Evolutionary conservation across 192 early-diverging fungal species (phyloP).

Genomic region (Coemansia sp.): DNA sequence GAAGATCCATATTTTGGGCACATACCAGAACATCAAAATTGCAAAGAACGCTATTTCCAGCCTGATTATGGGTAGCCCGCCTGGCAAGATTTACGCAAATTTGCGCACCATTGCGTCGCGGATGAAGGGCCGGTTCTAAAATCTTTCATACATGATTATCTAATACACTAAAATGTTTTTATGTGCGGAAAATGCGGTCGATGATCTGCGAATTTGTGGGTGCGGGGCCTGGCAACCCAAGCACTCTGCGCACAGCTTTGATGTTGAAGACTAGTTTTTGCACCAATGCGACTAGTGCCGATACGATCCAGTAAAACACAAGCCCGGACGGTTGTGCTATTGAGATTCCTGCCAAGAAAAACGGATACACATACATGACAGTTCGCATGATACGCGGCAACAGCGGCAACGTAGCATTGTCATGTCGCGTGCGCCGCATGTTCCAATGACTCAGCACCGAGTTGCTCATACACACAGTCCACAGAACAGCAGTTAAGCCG

Average conservation of each 20-base stretch:
- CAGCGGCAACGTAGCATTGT: too few species aligned
- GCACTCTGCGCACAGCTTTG: conserved; percentile 10
- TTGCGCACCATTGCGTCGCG: conserved; percentile 81
- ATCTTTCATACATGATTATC: not conserved
- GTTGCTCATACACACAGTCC: conserved; percentile 19
- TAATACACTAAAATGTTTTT: not conserved
- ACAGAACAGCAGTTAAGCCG: conserved; percentile 16
- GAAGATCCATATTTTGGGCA: conserved; percentile 94
- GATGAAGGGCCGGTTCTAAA: conserved; percentile 79
- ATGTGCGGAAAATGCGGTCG: not conserved
- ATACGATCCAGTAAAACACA: conserved; percentile 36
- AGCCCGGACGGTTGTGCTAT: conserved; percentile 21
- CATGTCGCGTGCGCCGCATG: too few species aligned
- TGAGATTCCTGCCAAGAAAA: conserved; percentile 4
- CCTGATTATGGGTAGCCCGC: conserved; percentile 91
- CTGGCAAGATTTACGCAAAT: conserved; percentile 95
- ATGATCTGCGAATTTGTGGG: not conserved
- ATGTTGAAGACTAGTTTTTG: conserved; percentile 27
- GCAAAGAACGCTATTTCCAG: conserved; percentile 89
- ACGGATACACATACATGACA: conserved; percentile 5
- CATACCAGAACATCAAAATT: conserved; percentile 95
- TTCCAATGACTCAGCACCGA: conserved; percentile 5
- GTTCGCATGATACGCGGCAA: not conserved
- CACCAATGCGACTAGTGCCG: conserved; percentile 22
- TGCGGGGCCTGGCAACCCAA: conserved; percentile 6